phyloP scores from a whole-genome alignment of 2,329 filamentous ascomycete species.

The Paraconiothyrium sp. region DNA sequence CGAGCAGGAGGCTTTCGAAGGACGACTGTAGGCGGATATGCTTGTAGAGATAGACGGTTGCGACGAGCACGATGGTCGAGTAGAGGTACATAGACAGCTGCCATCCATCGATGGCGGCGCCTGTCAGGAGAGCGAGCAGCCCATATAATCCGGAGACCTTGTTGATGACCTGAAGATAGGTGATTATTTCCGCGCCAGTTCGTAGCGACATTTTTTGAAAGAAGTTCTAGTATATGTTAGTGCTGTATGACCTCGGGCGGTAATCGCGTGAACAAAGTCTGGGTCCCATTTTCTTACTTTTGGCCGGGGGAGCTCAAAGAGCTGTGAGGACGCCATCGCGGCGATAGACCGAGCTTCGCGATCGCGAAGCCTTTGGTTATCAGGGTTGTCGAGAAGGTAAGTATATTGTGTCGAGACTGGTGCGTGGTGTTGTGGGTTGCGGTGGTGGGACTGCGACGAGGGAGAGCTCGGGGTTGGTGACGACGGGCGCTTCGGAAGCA shows the following conservation, averaged over 20 bases:
- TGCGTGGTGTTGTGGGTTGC: constrained; percentile 11
- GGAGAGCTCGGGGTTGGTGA: constrained; percentile 17
- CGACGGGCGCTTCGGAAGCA: constrained; percentile 21
- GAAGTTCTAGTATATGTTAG: constrained; percentile 70
- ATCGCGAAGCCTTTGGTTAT: constrained; percentile 9
- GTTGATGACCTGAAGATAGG: constrained; percentile 85
- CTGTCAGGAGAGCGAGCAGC: constrained; percentile 86
- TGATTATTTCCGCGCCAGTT: constrained; percentile 85
- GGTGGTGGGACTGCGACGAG: constrained; percentile 19
- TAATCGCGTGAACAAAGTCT: constrained; percentile 3
- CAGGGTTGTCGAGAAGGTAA: constrained; percentile 21
- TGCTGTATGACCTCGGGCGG: constrained; percentile 17
- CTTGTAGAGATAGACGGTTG: constrained; percentile 75
- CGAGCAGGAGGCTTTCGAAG: constrained; percentile 80
- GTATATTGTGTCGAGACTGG: constrained; percentile 30
- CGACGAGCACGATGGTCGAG: constrained; percentile 75
- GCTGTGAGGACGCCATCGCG: constrained; percentile 45
- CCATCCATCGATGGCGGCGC: constrained; percentile 80
- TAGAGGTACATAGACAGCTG: constrained; percentile 94
- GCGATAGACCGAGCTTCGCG: constrained; percentile 18
- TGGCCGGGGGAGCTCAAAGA: constrained; percentile 51
- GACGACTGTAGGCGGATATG: constrained; percentile 82
- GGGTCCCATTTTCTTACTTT: constrained; percentile 38
- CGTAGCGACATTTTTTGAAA: constrained; percentile 86
- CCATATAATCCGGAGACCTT: constrained; percentile 92